A percentile compares a stretch with the other conserved stretches of the same genome.
Conservation (phyloP, 441 rosid genomes). For the Syzygium malaccense region DNA sequence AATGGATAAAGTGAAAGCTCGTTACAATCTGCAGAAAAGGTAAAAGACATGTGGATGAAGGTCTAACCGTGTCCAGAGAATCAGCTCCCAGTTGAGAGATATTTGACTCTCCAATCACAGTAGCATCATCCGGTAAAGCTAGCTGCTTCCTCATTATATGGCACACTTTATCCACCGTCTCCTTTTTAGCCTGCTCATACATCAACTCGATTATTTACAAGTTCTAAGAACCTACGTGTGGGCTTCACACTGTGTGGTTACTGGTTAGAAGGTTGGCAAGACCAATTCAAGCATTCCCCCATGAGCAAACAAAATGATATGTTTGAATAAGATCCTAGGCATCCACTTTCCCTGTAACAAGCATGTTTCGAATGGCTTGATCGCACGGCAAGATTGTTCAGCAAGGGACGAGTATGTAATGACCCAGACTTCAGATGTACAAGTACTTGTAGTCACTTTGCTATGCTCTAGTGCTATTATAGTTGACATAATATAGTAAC, state of each 20-base stretch:
- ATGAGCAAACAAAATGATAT: background rate
- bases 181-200: conserved; percentile 55
- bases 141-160: conserved; percentile 65
- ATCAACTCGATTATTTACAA: background rate
- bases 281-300: background rate
- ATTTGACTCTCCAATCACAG: conserved; percentile 48
- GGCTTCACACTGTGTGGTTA: background rate
- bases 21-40: background rate
- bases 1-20: fast-evolving
- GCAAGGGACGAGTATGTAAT: background rate
- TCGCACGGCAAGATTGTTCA: background rate
- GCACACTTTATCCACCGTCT: conserved; percentile 66
- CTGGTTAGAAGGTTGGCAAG: background rate
- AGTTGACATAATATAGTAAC: background rate
- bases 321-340: background rate
- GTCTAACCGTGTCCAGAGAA: conserved; percentile 73
- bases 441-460: background rate
- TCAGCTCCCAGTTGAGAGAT: conserved; percentile 77
- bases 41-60: background rate
- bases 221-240: background rate
- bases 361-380: fast-evolving
- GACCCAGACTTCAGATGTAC: background rate
- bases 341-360: background rate
- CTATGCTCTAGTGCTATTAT: background rate
- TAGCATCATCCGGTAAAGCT: conserved; percentile 36